Evolutionary conservation across 2,329 filamentous ascomycete species (phyloP), one percentile per base, ranked within the genome.

Genomic region (Monilinia polystroma): DNA sequence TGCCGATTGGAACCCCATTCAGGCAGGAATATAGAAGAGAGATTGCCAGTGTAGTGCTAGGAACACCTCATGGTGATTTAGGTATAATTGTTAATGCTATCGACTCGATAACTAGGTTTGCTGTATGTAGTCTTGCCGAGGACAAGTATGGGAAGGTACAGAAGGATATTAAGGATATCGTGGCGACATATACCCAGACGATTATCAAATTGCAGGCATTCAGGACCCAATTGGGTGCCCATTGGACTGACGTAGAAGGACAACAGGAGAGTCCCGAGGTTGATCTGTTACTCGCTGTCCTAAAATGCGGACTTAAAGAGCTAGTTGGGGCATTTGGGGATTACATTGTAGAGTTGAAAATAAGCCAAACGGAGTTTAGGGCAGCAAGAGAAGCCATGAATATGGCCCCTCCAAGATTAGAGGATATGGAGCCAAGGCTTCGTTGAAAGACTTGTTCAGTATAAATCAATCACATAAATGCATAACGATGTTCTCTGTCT

Each of bases 81-180:
- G 85, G 85, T 41, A 80, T 90, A 20, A 89, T 92, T 71, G 78
- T 90, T 62, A 87, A 94, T 75, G 90, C 91, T 1, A 82, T 88
- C n/a, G 86, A 87, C 68, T 85, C 89, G 0, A 79, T 95, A 51
- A 87, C 86, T 16, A 83, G 84, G 60, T 82, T 98, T 38, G 85
- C 91, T 0, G 84, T 92, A 4, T 85, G 85, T 69, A 94, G 90
- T 77, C 79, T 97, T 64, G 81, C 81, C 4, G 93, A 98, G 77
- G 94, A 98, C 76, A 84, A 84, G 57, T 95, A 88, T 75, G 94
- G 94, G 18, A 90, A 91, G 72, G 94, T 96, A n/a, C 90, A 96
- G 71, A 83, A 87, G 54, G 91, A 95, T 70, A 87, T 98, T 2
- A 86, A 90, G 0, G 80, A 79, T 59, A 88, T 96, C 66, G 86